A percentile compares a stretch with the other conserved stretches of the same genome.
phyloP scores from a whole-genome alignment of 331 rosid genomes.

The Cucumis variabilis region DNA sequence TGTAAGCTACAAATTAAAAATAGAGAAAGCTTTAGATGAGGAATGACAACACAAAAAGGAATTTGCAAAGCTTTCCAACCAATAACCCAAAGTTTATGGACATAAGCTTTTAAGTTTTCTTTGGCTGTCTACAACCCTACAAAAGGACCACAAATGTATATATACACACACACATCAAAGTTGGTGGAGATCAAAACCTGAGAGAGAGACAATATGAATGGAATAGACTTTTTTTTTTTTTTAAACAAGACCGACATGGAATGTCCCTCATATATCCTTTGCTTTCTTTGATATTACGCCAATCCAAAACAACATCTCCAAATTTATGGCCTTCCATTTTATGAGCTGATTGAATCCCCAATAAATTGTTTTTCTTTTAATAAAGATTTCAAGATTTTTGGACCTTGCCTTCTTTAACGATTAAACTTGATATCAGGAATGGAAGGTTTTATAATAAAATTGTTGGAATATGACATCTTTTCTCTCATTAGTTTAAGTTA shows the following conservation, averaged over 20 bases:
- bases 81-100: background rate
- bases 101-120: background rate
- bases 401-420: no score
- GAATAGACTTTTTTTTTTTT: background rate
- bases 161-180: background rate
- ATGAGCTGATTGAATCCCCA: background rate
- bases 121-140: conserved; percentile 8
- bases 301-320: background rate
- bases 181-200: conserved; percentile 18
- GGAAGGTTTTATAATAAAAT: no score
- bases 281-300: background rate
- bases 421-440: no score
- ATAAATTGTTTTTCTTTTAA: no score
- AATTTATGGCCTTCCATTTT: background rate
- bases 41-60: conserved; percentile 12
- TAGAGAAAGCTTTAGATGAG: background rate
- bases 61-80: conserved; percentile 14
- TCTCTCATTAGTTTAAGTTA: no score
- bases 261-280: background rate
- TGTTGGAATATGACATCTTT: no score
- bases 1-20: background rate
- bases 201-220: conserved; percentile 21
- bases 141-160: background rate
- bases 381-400: no score
- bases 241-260: background rate